Percentiles rank a stretch among this genome's conserved stretches.
Evolutionary conservation across 768 basidiomycete species (phyloP).

Genomic region (Tephrocybe sp.): DNA sequence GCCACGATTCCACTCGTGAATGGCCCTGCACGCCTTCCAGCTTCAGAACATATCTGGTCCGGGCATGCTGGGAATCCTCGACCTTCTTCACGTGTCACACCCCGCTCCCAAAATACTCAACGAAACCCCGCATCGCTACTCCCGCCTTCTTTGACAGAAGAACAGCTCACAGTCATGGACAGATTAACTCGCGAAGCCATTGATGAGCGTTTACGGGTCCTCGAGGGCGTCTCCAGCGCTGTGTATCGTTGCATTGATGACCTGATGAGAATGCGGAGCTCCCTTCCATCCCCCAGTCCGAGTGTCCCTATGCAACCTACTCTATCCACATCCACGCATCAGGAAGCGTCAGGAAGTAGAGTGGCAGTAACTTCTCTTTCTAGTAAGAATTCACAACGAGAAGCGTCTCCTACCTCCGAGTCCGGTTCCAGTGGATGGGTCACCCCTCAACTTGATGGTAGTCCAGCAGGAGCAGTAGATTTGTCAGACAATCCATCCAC

Average conservation of each 20-base stretch:
- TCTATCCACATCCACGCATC: constrained; percentile 12
- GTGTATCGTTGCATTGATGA: constrained; percentile 80
- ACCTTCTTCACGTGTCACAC: neutral
- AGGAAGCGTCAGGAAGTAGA: neutral
- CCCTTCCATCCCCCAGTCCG: constrained; percentile 47
- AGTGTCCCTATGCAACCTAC: constrained; percentile 12
- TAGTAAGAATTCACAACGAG: neutral
- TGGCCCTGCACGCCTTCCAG: neutral
- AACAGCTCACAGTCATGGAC: constrained; percentile 68
- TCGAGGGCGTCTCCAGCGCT: constrained; percentile 76
- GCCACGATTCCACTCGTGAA: neutral
- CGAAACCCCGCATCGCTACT: constrained; percentile 27
- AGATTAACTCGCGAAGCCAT: constrained; percentile 75
- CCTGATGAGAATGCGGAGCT: constrained; percentile 71
- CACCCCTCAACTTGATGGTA: neutral
- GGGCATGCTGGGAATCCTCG: constrained; percentile 8
- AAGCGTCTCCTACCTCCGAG: constrained; percentile 2
- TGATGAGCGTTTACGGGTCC: constrained; percentile 76
- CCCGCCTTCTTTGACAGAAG: constrained; percentile 52
- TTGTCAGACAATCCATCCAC: neutral
- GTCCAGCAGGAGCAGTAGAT: constrained; percentile 1
- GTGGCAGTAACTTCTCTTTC: neutral
- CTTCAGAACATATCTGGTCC: constrained; percentile 4
- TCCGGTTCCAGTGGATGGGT: constrained; percentile 7
- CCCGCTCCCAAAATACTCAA: constrained; percentile 4